A percentile compares a stretch with the other conserved stretches of the same genome.
Conservation (phyloP, 805 yeast genomes). For the Allodekkera sacchari region DNA sequence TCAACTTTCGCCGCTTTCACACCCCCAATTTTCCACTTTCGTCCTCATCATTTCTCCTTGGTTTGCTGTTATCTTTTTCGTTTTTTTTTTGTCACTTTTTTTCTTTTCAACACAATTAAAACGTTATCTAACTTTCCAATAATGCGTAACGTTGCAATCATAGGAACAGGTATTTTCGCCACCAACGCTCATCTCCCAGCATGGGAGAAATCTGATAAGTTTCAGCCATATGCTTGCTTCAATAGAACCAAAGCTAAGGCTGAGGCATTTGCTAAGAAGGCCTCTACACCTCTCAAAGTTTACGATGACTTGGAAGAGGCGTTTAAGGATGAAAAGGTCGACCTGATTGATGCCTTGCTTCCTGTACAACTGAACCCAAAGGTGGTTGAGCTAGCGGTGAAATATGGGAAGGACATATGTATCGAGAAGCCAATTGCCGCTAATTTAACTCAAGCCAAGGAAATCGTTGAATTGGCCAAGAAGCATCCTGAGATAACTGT, state of each 20-base stretch:
- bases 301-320: conserved; percentile 57
- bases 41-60: no score
- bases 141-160: conserved; percentile 58
- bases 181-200: conserved; percentile 76
- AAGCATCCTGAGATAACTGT: conserved; percentile 55
- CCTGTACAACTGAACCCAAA: conserved; percentile 80
- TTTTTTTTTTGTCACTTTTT: no score
- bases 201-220: conserved; percentile 39
- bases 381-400: conserved; percentile 61
- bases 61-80: no score
- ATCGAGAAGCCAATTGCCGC: conserved; percentile 95
- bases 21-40: no score
- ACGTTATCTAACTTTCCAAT: no score
- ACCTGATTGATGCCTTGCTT: conserved; percentile 73
- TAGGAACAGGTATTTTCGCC: conserved; percentile 89
- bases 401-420: conserved; percentile 67
- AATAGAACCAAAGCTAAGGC: conserved; percentile 86
- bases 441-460: conserved; percentile 66
- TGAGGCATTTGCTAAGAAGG: conserved; percentile 50
- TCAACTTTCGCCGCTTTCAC: no score
- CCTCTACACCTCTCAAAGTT: conserved; percentile 48
- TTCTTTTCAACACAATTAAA: no score
- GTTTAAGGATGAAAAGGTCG: conserved; percentile 57
- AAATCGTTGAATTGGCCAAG: conserved; percentile 62
- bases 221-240: conserved; percentile 60